Evolutionary conservation across 352 stramenopile species (phyloP), one percentile per base, ranked within the genome.

Genomic region (Thalassiosira mediterranea): DNA sequence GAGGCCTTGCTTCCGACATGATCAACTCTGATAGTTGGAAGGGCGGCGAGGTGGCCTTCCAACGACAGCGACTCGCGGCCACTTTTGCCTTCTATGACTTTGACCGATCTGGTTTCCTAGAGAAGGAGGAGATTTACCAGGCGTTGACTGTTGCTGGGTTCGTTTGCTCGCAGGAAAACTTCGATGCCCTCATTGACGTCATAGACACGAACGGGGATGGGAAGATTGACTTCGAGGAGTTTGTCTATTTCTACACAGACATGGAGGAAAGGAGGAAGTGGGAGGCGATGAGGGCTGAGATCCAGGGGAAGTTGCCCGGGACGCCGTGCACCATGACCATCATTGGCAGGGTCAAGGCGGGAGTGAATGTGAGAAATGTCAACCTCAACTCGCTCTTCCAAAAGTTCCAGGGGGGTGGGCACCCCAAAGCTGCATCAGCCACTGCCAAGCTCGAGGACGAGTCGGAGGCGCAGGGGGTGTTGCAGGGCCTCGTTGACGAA

Each of bases 381-480:
- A 91, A 91, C 63, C 67, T 93, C 46, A 87, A 88, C 42, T 86
- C 82, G 49, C 63, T 92, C 1, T 82, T 92, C 37, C 79, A 91
- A 59, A 44, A 81, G 57, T 88, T 79, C 58, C 84, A 85, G 64
- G 86, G 86, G 31, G 87, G 87, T 28, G 87, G 87, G 29, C 87
- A 93, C 73, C 54, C 87, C 11, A 91, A 93, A 62, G 87, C 87
- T 58, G 84, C 87, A 13, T 93, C 87, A 5, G 83, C 84, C 0
- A 93, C 84, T 13, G 75, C 86, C 2, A 81, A 82, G 38, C 56
- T 93, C 26, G 77, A 76, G 37, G 76, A 93, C 54, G 81, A 90
- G 59, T 66, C 48, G 1, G 83, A 91, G 60, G 86, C 86, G 25
- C 68, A 60, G 38, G 62, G 15, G 37, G 79, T 90, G 31, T 64